Conservation (phyloP, 1,284 basidiomycete species). For the Cryptococcus sp. region DNA sequence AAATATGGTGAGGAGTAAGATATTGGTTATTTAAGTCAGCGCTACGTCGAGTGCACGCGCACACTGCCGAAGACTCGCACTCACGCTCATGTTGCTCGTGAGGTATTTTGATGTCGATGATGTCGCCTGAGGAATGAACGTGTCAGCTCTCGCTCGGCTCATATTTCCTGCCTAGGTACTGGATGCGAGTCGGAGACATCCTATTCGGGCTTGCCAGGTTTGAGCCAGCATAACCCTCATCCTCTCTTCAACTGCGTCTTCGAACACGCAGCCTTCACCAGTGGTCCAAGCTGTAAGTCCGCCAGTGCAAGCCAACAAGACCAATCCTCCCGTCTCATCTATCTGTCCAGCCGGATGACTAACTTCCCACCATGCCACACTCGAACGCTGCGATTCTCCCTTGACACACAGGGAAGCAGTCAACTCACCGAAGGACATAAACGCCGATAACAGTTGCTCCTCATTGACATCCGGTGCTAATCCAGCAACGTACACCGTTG, state of each 20-base stretch:
- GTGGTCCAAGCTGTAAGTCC: no score
- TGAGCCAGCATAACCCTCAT: no score
- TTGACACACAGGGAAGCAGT: background rate
- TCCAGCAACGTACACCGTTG: constrained; percentile 50
- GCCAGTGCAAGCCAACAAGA: no score
- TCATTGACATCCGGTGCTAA: constrained; percentile 45
- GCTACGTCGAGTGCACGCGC: no score
- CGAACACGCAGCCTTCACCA: no score
- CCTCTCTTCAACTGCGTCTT: no score
- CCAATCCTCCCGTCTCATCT: no score
- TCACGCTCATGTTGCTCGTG: constrained; percentile 46
- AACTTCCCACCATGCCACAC: no score
- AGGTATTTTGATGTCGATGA: constrained; percentile 51
- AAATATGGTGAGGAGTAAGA: no score
- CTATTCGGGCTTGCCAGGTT: background rate
- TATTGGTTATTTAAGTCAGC: no score
- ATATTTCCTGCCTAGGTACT: background rate
- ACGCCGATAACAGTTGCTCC: constrained; percentile 50
- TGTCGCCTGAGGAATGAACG: constrained; percentile 38
- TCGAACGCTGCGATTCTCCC: no score
- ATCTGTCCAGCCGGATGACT: no score
- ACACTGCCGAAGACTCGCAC: constrained; percentile 12
- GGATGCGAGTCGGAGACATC: background rate
- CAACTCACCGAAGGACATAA: constrained; percentile 50
- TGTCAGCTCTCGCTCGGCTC: background rate